Evolutionary conservation across 164 flowering plant genomes (phyloP).

Genomic region (Paratinospora sagittata): DNA sequence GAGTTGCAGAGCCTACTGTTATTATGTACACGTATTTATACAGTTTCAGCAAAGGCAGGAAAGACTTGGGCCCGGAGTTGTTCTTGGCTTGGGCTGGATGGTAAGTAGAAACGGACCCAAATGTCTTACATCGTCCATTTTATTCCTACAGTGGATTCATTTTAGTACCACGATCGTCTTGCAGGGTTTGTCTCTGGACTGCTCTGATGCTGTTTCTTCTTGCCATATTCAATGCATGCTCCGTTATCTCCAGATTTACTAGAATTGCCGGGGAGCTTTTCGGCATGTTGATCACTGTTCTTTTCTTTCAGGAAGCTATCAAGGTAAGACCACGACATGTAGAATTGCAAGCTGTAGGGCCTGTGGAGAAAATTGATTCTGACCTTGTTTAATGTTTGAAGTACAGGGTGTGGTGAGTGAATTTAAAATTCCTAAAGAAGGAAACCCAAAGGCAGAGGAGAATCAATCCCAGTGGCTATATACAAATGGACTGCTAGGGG

Average conservation of each 20-base stretch:
- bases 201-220: constrained; percentile 42
- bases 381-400: not conserved
- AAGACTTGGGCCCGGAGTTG: constrained; percentile 33
- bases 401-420: constrained; percentile 47
- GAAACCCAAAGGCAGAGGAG: constrained; percentile 18
- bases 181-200: constrained; percentile 62
- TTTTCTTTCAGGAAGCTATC: constrained; percentile 49
- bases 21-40: constrained; percentile 57
- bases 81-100: constrained; percentile 64
- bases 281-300: constrained; percentile 51
- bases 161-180: not conserved
- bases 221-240: constrained; percentile 53
- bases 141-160: not conserved
- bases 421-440: constrained; percentile 28
- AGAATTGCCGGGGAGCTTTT: constrained; percentile 61
- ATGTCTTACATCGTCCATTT: not conserved
- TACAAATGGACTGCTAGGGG: constrained; percentile 42
- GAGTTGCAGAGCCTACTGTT: constrained; percentile 70
- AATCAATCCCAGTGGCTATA: constrained; percentile 45
- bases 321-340: constrained; percentile 25
- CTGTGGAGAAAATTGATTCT: not conserved
- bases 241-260: constrained; percentile 44
- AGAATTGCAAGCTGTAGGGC: too few species aligned
- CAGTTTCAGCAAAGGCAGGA: constrained; percentile 33
- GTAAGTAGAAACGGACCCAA: constrained; percentile 20